These are phyloP conservation scores for Pterocarpus santalinus DNA, from an alignment of 306 rosid species.

Conservation along the genomic window DNA sequence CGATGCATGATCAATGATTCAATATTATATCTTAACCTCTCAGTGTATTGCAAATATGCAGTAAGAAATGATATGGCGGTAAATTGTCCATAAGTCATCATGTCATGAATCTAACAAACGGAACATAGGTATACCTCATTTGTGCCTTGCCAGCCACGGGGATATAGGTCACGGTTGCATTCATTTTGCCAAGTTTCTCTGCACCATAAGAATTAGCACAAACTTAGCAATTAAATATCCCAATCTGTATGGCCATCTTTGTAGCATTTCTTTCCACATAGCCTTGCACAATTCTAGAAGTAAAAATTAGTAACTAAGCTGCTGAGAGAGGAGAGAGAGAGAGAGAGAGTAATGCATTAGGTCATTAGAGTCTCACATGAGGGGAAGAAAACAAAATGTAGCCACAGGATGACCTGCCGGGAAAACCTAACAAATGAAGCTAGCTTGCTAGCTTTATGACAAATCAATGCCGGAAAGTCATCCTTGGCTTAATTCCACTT, in stretches of 20 bases:
- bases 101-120: no score
- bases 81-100: no score
- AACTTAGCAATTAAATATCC: no score
- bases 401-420: conserved; percentile 50
- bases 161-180: no score
- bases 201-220: neutral
- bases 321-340: no score
- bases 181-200: neutral
- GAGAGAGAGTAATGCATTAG: neutral
- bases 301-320: no score
- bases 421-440: neutral
- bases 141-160: neutral
- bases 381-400: conserved; percentile 48
- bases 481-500: conserved; percentile 58
- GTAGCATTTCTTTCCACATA: neutral
- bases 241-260: neutral
- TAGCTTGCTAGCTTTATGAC: neutral
- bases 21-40: no score
- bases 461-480: conserved; percentile 54
- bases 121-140: no score
- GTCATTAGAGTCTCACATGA: conserved; percentile 46
- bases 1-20: no score
- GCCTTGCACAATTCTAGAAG: neutral
- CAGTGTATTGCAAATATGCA: no score
- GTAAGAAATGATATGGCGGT: no score